Conservation (phyloP, 2,329 filamentous ascomycete species). For the Apiospora koreana region DNA sequence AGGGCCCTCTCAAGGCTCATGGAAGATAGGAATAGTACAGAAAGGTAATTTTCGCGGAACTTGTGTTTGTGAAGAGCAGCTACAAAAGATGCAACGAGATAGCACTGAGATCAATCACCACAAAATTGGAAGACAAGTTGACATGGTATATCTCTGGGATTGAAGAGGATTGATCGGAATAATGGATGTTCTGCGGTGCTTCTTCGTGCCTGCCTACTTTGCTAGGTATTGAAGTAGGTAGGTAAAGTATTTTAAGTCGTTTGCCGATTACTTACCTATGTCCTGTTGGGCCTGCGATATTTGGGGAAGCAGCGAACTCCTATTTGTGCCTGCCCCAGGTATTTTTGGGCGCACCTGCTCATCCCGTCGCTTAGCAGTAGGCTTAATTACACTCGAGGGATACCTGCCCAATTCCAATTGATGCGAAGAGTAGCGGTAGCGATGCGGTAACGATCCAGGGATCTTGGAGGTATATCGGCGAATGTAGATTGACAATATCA, state of each 20-base stretch:
- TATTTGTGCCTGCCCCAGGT: neutral
- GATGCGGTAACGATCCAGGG: neutral
- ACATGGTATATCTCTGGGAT: neutral
- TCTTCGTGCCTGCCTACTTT: neutral
- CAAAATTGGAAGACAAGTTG: neutral
- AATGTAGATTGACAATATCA: neutral
- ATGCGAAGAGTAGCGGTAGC: neutral
- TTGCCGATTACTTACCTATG: neutral
- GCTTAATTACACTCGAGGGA: accelerated
- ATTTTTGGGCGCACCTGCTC: neutral
- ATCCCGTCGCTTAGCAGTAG: neutral
- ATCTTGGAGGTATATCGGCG: no score
- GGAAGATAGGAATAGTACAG: neutral
- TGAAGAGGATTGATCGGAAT: neutral
- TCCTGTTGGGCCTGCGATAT: neutral
- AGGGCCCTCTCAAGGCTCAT: neutral
- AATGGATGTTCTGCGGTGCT: neutral
- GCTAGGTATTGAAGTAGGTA: no score
- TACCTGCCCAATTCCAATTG: neutral
- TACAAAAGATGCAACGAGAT: neutral
- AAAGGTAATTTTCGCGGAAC: neutral
- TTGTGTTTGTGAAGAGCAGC: neutral
- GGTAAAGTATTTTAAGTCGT: neutral
- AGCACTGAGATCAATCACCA: neutral
- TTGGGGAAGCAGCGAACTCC: neutral